Percentiles rank a stretch among this genome's conserved stretches.
phyloP scores from a whole-genome alignment of 495 filamentous ascomycete species.

The Apiosordaria backusii region DNA sequence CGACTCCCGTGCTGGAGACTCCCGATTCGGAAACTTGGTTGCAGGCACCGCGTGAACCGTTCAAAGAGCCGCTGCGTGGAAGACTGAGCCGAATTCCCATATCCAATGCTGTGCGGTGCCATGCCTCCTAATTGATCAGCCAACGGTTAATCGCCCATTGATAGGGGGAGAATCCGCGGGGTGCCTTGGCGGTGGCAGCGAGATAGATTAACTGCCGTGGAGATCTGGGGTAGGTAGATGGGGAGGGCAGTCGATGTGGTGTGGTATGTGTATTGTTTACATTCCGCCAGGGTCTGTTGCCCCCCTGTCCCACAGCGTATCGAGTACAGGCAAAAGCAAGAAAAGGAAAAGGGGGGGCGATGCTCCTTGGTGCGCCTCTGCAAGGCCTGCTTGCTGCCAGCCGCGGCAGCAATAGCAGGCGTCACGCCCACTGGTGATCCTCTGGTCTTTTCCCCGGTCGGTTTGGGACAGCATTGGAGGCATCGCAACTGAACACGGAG shows the following conservation, averaged over 20 bases:
- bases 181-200: slow-evolving; percentile 17
- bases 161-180: slow-evolving; percentile 12
- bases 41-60: background rate
- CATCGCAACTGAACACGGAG: slow-evolving; percentile 20
- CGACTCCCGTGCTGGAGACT: background rate
- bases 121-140: slow-evolving; percentile 18
- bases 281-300: background rate
- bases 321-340: background rate
- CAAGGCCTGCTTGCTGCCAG: too few species aligned
- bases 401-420: background rate
- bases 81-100: slow-evolving; percentile 26
- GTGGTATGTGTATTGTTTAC: background rate
- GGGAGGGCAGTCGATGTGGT: background rate
- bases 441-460: slow-evolving; percentile 20
- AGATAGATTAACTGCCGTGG: slow-evolving; percentile 22
- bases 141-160: slow-evolving; percentile 15
- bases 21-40: slow-evolving; percentile 19
- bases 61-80: slow-evolving; percentile 11
- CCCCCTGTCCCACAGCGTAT: background rate
- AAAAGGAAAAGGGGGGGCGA: too few species aligned
- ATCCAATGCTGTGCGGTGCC: slow-evolving; percentile 17
- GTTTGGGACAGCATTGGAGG: background rate
- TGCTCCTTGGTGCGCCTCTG: too few species aligned
- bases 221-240: slow-evolving; percentile 18
- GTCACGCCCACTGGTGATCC: background rate